Percentiles rank a stretch among this genome's conserved stretches.
Evolutionary conservation across 2,329 filamentous ascomycete genomes (phyloP).

Genomic region (Colletotrichum eleusines): DNA sequence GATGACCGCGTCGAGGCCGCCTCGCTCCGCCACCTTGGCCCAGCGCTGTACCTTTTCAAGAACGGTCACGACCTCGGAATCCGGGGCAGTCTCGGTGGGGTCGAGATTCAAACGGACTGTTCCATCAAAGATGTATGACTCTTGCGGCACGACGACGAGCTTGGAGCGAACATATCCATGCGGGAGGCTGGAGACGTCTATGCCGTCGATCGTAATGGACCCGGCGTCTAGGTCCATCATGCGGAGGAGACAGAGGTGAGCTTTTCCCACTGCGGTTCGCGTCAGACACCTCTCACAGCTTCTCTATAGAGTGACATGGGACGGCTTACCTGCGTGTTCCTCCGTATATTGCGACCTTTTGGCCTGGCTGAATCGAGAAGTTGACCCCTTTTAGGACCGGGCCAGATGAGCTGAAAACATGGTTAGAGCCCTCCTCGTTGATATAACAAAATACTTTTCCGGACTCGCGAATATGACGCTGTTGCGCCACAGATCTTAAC

Average conservation of each 20-base stretch:
- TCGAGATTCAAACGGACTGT: conserved; percentile 63
- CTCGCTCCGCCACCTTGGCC: conserved; percentile 53
- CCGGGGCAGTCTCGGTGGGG: conserved; percentile 51
- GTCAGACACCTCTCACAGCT: not conserved
- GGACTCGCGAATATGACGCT: conserved; percentile 31
- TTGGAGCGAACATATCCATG: conserved; percentile 45
- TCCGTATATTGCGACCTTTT: conserved; percentile 45
- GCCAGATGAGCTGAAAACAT: conserved; percentile 19
- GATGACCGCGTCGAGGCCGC: conserved; percentile 52
- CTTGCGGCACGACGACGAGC: conserved; percentile 62
- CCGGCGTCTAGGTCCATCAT: conserved; percentile 59
- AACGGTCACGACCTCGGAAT: conserved; percentile 57
- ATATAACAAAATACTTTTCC: rapidly evolving
- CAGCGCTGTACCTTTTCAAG: conserved; percentile 60
- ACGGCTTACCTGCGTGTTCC: conserved; percentile 44
- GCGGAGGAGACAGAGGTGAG: conserved; percentile 55
- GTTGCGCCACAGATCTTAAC: conserved; percentile 16
- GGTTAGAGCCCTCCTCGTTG: not conserved
- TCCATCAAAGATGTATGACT: conserved; percentile 62
- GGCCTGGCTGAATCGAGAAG: conserved; percentile 42
- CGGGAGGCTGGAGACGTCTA: conserved; percentile 51
- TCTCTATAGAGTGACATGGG: not conserved
- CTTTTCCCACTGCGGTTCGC: conserved; percentile 60
- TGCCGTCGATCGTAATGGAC: conserved; percentile 57
- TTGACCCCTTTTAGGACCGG: conserved; percentile 25